Conservation (phyloP, 768 basidiomycete genomes). For the Serendipita sp. region DNA sequence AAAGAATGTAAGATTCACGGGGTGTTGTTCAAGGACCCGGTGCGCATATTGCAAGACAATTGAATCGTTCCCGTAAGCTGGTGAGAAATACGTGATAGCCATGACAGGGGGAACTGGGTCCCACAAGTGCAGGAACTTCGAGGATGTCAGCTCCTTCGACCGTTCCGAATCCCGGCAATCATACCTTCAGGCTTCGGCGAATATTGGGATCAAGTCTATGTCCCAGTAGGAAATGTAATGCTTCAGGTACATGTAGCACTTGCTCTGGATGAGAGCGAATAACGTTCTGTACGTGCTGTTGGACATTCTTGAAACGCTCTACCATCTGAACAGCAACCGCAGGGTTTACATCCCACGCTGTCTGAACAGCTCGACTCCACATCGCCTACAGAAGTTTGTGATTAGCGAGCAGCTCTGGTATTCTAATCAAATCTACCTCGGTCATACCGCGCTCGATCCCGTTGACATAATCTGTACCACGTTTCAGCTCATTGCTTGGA, state of each 20-base stretch:
- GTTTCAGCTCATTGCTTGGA: conserved; percentile 57
- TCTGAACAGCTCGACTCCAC: conserved; percentile 54
- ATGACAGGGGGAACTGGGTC: conserved; percentile 70
- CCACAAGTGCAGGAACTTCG: conserved; percentile 76
- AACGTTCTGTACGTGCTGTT: conserved; percentile 56
- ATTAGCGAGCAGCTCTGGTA: neutral
- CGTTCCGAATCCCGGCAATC: conserved; percentile 5
- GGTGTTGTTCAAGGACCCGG: conserved; percentile 84
- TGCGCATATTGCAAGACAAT: conserved; percentile 89
- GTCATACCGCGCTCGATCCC: conserved; percentile 40
- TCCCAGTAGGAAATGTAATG: conserved; percentile 61
- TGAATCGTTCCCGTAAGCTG: conserved; percentile 67
- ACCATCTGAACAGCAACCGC: conserved; percentile 65
- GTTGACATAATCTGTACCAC: conserved; percentile 43
- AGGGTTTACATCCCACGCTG: conserved; percentile 69
- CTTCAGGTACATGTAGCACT: conserved; percentile 64
- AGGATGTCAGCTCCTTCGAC: neutral
- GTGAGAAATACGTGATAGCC: conserved; percentile 73
- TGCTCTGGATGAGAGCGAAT: conserved; percentile 56
- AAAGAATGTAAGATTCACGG: conserved; percentile 91
- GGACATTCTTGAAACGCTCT: conserved; percentile 76
- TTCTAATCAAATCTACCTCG: conserved; percentile 31
- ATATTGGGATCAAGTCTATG: conserved; percentile 42
- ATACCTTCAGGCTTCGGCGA: conserved; percentile 60
- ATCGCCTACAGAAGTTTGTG: conserved; percentile 25